Evolutionary conservation across 2,329 filamentous ascomycete genomes (phyloP).

Genomic region (Neonectria sp.): DNA sequence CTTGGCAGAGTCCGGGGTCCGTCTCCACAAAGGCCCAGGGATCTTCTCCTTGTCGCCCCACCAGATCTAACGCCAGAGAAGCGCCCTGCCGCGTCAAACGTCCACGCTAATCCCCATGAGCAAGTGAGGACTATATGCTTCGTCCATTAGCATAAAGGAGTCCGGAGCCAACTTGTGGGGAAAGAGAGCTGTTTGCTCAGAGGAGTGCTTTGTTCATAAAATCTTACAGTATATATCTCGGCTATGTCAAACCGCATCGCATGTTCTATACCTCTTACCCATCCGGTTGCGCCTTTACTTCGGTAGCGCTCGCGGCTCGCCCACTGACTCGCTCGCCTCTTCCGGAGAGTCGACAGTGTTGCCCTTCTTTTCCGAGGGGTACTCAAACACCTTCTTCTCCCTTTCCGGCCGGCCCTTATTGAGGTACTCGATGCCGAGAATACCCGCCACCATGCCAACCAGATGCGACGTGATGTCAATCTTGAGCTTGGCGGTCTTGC

Average conservation of each 20-base stretch:
- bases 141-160: background rate
- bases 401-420: slow-evolving; percentile 37
- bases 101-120: slow-evolving; percentile 18
- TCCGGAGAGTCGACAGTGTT: slow-evolving; percentile 1
- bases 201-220: slow-evolving; percentile 31
- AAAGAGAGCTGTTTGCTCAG: slow-evolving; percentile 9
- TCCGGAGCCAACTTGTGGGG: background rate
- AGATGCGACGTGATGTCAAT: slow-evolving; percentile 69
- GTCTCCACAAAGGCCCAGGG: slow-evolving; percentile 32
- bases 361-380: slow-evolving; percentile 4
- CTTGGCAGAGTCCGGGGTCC: slow-evolving; percentile 24
- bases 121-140: background rate
- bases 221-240: slow-evolving; percentile 38
- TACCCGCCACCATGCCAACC: slow-evolving; percentile 65
- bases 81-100: slow-evolving; percentile 27
- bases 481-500: slow-evolving; percentile 58
- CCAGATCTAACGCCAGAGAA: slow-evolving; percentile 39
- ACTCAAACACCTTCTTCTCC: slow-evolving; percentile 40
- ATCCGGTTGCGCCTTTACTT: slow-evolving; percentile 17
- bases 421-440: slow-evolving; percentile 57
- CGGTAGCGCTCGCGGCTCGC: background rate
- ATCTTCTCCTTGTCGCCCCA: slow-evolving; percentile 18
- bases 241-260: slow-evolving; percentile 34
- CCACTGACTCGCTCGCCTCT: background rate
- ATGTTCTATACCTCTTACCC: slow-evolving; percentile 38